Evolutionary conservation across 495 filamentous ascomycete genomes (phyloP), one percentile per base, ranked within the genome.

Genomic region (Daldinia grandis): DNA sequence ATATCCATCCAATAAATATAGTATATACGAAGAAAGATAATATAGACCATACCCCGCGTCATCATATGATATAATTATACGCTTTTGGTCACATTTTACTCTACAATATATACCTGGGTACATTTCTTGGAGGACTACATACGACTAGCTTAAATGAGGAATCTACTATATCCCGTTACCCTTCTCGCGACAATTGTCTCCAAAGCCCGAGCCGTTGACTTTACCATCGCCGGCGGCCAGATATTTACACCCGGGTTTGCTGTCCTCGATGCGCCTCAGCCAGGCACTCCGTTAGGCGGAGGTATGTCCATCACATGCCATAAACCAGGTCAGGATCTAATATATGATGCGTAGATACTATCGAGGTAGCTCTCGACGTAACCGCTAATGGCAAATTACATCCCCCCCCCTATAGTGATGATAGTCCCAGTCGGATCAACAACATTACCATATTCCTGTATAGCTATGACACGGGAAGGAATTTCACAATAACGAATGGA

Each of bases 401-500:
- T 4, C 80, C 88, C 12, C 88, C 87, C n/a, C 86, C 85, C 0
- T 86, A 86, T 50, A 65, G 79, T 17, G 75, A 77, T 10, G 81
- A 87, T 66, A 79, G 78, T 8, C 72, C 80, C 4, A 87, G 83
- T 44, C 78, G 77, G 61, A 86, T 92, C 64, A 84, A 87, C 78
- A 85, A 86, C 74, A 87, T 91, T 78, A 88, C 82, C 50, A 81
- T 92, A 38, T 91, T 92, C 76, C 82, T 92, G 27, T 90, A 84
- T 62, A 89, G 87, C 72, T 85, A 87, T 69, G 71, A 78, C 19
- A 86, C 84, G 14, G 84, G 83, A 35, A 84, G 83, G 64, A 92
- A 91, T 76, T 88, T 92, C 73, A 91, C 89, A 28, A 88, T 91
- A 58, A 87, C 86, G 40, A 91, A 91, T 75, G 88, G 87, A 56